These are phyloP conservation scores for Sporothrix brunneoviolacea DNA, from an alignment of 2,329 filamentous ascomycete species.

Conservation along the genomic window DNA sequence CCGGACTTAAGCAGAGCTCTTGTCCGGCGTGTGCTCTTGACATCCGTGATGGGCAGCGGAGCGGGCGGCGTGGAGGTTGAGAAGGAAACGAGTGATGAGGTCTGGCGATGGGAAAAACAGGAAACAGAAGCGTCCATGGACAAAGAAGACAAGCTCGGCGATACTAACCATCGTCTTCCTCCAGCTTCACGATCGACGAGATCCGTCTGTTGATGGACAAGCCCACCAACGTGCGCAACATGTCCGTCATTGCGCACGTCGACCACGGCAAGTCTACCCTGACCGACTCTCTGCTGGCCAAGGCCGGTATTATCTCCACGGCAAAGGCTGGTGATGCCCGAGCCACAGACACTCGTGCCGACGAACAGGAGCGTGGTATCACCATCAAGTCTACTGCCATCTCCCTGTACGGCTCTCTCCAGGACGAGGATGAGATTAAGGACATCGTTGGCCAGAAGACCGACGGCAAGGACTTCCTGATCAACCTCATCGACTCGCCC, in stretches of 20 bases:
- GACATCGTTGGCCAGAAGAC: slow-evolving; percentile 86
- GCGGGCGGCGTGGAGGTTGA: neutral
- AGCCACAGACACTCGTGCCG: slow-evolving; percentile 92
- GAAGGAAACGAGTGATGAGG: neutral
- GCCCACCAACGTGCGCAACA: slow-evolving; percentile 49
- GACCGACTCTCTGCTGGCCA: slow-evolving; percentile 97
- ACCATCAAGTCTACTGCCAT: slow-evolving; percentile 99
- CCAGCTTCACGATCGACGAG: slow-evolving; percentile 96
- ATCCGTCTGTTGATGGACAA: slow-evolving; percentile 73
- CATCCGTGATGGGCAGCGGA: no score
- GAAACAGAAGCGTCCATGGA: neutral
- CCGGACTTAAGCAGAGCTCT: slow-evolving; percentile 21
- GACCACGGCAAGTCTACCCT: slow-evolving; percentile 99
- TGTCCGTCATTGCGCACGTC: slow-evolving; percentile 98
- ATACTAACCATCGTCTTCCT: slow-evolving; percentile 39
- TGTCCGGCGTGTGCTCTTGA: slow-evolving; percentile 8
- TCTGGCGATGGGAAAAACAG: no score
- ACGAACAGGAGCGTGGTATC: slow-evolving; percentile 99
- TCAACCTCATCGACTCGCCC: slow-evolving; percentile 99
- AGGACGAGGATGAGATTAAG: slow-evolving; percentile 80
- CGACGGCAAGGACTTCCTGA: slow-evolving; percentile 93
- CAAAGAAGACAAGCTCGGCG: neutral
- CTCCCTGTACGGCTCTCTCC: slow-evolving; percentile 86
- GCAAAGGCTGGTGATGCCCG: slow-evolving; percentile 94
- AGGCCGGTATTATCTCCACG: slow-evolving; percentile 98